Percentiles rank a stretch among this genome's conserved stretches.
phyloP scores from a whole-genome alignment of 1,284 basidiomycete genomes.

The Trichosporon sp. region DNA sequence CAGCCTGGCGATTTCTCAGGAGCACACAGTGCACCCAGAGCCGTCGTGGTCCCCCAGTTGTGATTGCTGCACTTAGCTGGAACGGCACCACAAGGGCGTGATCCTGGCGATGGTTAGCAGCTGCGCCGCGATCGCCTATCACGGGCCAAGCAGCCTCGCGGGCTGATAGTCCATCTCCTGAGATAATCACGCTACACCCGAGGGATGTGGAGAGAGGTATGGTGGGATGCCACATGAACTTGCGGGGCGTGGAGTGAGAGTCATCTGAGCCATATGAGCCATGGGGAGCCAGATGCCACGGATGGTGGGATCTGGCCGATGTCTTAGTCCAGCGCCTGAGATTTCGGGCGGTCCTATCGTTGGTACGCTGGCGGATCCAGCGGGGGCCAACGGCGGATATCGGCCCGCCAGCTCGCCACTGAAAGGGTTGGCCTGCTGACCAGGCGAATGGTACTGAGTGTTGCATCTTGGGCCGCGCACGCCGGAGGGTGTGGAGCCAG shows the following conservation, averaged over 20 bases:
- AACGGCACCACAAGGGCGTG: not conserved
- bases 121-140: no score
- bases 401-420: not conserved
- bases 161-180: not conserved
- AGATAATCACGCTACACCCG: not conserved
- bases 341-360: not conserved
- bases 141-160: no score
- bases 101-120: not conserved
- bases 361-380: not conserved
- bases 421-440: not conserved
- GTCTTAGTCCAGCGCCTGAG: not conserved
- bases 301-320: conserved; percentile 11
- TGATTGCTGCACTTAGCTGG: not conserved
- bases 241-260: not conserved
- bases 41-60: not conserved
- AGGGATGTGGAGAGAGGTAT: not conserved
- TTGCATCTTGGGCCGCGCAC: not conserved
- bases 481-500: not conserved
- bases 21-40: no score
- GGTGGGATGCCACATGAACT: not conserved
- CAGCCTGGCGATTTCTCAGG: no score
- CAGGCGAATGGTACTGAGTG: not conserved
- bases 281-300: no score
- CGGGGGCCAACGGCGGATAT: not conserved
- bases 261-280: no score